Base-by-base conservation (phyloP, 2,329 filamentous ascomycete species). In the Aspergillus versicolor region DNA sequence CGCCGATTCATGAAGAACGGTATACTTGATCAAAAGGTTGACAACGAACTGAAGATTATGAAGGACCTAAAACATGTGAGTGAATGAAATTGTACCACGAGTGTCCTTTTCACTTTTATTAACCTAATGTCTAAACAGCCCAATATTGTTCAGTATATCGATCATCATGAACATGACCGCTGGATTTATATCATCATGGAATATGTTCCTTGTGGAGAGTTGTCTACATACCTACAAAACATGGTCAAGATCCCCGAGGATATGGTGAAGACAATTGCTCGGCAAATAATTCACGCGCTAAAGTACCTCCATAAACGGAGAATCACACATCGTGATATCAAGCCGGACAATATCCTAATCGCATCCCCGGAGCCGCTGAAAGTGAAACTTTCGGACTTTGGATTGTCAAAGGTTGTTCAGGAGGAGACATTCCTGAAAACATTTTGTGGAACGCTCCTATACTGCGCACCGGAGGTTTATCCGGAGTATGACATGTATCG, bases 31-130 rank as follows among this genome's bases (percentile, higher is more conserved):
- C 88, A 92, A 63, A 96, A 95, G 73, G 89, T 97, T 13, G 91
- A 97, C 70, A 97, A 95, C 66, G 94, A 99, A 76, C 93, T 99
- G 88, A 89, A 86, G 63, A 97, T 99, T 66, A 97, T 99, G 91
- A 86, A 88, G 67, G 84, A 82, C 53, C 83, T 97, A 51, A 81
- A 87, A 53, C 94, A 99, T 78, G 89, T 92, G 78, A 82, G 88
- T 61, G 15, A 7, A 19, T 15, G 15, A 5, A 27, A 27, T 5
- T 38, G 21, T 43, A 45, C n/a, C 11, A n/a, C 24, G 30, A 47
- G 34, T 4, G n/a, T 9, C 9, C 4, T 30, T 30, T 11, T 21
- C 46, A 40, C 24, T 43, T 58, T 61, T 41, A 67, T 57, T 56
- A 45, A 52, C 34, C 34, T 37, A n/a, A 12, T 47, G 27, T 45